Evolutionary conservation across 306 rosid species (phyloP), one percentile per base, ranked within the genome.

Genomic region (Arachis stenosperma): DNA sequence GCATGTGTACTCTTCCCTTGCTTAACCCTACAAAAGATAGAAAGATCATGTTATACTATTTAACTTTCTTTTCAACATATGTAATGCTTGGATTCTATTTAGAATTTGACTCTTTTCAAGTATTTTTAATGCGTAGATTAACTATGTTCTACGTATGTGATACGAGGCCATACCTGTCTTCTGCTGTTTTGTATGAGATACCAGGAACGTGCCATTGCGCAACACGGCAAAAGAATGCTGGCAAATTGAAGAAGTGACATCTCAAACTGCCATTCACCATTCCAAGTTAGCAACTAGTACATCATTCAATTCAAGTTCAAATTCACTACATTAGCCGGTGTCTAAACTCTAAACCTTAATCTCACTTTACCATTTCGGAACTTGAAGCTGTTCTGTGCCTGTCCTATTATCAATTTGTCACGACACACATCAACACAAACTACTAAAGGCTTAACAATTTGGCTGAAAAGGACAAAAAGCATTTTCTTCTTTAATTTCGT

Each of bases 211-310:
- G 78, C 81, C 55, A 81, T 71, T 36, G 76, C 85, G 36, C 33
- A 81, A 75, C 85, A 81, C 5, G 85, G 85, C 66, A 81, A 67
- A 59, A 81, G 72, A 76, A 72, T 14, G 22, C 81, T 76, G 12
- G 79, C 79, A 76, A 81, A 44, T 71, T 81, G 81, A 72, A 81
- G 85, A 13, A 81, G 42, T 66, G 81, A 72, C 64, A 76, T 75
- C 85, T 81, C 79, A 60, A 76, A 43, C 78, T 81, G 74, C 70
- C 9, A 61, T 27, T 56, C 51, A 76, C 7, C 55, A 48, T 60
- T 33, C 44, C 53, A 37, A 30, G 9, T 54, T 54, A 53, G 65
- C 37, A 54, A 3, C 52, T 53, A 11, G 54, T 41, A 41, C 9
- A 46, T 46, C 3, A 59, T 33, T 9, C 29, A 30, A 29, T 47